Percentiles rank a stretch among this genome's conserved stretches.
phyloP scores from a whole-genome alignment of 208 protist species.

The Novymonas esmeraldas region DNA sequence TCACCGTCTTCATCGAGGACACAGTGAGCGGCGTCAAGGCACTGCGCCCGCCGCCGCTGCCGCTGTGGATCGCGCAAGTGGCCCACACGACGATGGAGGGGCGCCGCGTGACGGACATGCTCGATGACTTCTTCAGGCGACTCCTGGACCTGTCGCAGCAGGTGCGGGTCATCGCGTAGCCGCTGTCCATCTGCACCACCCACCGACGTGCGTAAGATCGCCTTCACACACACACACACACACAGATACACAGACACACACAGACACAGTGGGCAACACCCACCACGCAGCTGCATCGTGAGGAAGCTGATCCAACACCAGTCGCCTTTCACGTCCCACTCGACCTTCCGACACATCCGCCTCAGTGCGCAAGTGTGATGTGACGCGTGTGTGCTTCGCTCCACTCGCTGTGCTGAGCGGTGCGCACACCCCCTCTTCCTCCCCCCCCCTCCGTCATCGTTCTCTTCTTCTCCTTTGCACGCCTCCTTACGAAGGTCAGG shows the following conservation, averaged over 20 bases:
- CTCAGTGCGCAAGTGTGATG: no score
- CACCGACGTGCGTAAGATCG: not conserved
- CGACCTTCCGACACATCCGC: no score
- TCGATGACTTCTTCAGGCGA: constrained; percentile 54
- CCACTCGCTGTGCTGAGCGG: no score
- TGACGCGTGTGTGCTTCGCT: no score
- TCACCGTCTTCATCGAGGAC: constrained; percentile 64
- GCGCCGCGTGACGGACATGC: constrained; percentile 40
- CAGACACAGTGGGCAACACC: no score
- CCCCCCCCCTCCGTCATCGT: not conserved
- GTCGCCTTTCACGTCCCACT: no score
- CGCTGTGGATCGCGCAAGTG: constrained; percentile 53
- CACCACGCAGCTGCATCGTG: no score
- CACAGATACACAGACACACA: no score
- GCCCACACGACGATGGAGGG: constrained; percentile 50
- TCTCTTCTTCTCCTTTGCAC: not conserved
- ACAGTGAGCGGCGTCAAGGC: constrained; percentile 39
- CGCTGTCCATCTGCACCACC: not conserved
- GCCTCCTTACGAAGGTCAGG: not conserved
- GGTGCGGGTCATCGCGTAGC: constrained; percentile 47
- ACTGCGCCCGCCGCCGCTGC: constrained; percentile 55
- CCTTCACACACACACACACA: not conserved
- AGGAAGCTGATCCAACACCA: no score
- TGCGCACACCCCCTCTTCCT: not conserved
- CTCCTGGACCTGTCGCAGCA: constrained; percentile 43